These are phyloP conservation scores for Aspergillus texensis DNA, from an alignment of 2,329 filamentous ascomycete genomes.

Conservation along the genomic window DNA sequence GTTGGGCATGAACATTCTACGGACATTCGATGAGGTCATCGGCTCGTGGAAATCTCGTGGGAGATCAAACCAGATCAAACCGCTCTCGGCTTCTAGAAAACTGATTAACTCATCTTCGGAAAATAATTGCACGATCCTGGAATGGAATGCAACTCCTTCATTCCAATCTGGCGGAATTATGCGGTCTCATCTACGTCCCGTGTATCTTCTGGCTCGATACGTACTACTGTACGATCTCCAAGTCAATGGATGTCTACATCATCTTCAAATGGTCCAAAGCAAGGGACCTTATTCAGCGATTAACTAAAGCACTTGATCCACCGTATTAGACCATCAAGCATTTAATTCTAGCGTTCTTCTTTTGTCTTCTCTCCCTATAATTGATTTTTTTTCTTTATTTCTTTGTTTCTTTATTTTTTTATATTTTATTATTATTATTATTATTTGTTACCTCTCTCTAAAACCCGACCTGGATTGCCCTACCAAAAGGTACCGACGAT, in stretches of 20 bases:
- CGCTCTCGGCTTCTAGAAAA: background rate
- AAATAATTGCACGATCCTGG: background rate
- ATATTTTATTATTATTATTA: background rate
- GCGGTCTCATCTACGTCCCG: background rate
- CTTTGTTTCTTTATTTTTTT: background rate
- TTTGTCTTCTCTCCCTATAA: slow-evolving; percentile 4
- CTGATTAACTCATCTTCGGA: background rate
- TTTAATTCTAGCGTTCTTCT: slow-evolving; percentile 8
- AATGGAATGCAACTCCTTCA: background rate
- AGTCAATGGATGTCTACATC: background rate
- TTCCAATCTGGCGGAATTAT: background rate
- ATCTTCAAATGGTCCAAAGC: background rate
- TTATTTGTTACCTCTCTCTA: too few species aligned
- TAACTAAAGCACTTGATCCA: slow-evolving; percentile 1
- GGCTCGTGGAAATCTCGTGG: background rate
- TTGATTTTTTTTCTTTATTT: background rate
- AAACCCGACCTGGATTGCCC: background rate
- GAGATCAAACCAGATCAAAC: background rate
- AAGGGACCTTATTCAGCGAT: background rate
- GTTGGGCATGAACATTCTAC: background rate
- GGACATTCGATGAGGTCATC: background rate
- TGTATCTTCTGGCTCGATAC: background rate
- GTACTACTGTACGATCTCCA: too few species aligned
- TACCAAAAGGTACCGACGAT: background rate
- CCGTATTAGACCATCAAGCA: slow-evolving; percentile 8